Evolutionary conservation across 768 basidiomycete genomes (phyloP).

Genomic region (Tubosaeta brunneosetosa): DNA sequence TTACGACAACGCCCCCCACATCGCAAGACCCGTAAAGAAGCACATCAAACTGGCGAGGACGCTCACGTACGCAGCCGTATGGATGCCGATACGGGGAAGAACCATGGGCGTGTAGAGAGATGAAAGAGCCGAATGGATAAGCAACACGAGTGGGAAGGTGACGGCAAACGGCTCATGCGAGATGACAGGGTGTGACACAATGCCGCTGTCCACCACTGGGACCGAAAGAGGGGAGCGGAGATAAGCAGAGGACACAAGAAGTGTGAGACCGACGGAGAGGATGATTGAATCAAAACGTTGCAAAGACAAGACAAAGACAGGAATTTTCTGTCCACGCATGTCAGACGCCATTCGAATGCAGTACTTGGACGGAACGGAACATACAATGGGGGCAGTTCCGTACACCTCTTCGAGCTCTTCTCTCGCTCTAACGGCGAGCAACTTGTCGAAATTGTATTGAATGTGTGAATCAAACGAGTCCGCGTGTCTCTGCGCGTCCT

Average conservation of each 20-base stretch:
- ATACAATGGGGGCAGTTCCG: constrained; percentile 72
- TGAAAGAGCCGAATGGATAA: constrained; percentile 51
- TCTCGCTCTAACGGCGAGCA: constrained; percentile 57
- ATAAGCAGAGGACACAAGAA: constrained; percentile 51
- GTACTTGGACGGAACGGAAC: constrained; percentile 25
- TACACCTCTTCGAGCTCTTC: constrained; percentile 79
- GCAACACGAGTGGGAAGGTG: constrained; percentile 40
- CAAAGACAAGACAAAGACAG: constrained; percentile 72
- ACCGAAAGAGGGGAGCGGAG: constrained; percentile 49
- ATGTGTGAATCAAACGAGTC: constrained; percentile 37
- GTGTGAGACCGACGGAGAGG: constrained; percentile 60
- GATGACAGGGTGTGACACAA: constrained; percentile 12
- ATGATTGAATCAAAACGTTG: constrained; percentile 73
- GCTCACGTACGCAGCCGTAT: constrained; percentile 68
- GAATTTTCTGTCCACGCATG: constrained; percentile 51
- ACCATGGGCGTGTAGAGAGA: constrained; percentile 64
- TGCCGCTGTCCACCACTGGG: constrained; percentile 15
- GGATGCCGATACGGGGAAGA: constrained; percentile 70
- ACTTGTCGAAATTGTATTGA: constrained; percentile 61
- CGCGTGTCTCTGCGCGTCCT: background rate
- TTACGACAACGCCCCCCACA: constrained; percentile 64
- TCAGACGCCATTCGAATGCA: background rate
- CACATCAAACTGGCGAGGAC: constrained; percentile 61
- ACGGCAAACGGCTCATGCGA: constrained; percentile 36
- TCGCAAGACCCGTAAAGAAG: constrained; percentile 68